phyloP scores from a whole-genome alignment of 192 early-diverging fungal species.

The Chytriomyces hyalinus region DNA sequence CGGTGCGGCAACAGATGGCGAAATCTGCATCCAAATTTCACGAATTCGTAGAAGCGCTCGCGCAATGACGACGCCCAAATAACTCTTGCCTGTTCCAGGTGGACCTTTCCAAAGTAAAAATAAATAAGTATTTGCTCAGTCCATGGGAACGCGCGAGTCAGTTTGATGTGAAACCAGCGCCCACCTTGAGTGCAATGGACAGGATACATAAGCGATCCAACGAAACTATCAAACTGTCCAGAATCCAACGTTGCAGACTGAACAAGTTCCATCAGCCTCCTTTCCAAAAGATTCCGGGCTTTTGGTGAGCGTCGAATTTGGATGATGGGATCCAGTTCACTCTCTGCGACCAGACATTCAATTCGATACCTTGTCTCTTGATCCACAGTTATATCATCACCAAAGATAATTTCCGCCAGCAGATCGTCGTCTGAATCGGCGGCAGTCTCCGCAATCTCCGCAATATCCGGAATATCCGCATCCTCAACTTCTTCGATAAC shows the following conservation, averaged over 20 bases:
- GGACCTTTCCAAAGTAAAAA: slow-evolving; percentile 14
- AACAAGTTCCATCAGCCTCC: slow-evolving; percentile 34
- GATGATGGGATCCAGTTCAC: slow-evolving; percentile 42
- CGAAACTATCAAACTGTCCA: slow-evolving; percentile 47
- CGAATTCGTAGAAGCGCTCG: slow-evolving; percentile 39
- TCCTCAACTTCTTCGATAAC: slow-evolving; percentile 3
- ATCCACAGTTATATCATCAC: slow-evolving; percentile 14
- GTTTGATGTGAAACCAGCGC: too few species aligned
- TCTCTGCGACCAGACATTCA: slow-evolving; percentile 34
- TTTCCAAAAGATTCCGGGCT: slow-evolving; percentile 8
- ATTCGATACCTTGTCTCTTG: slow-evolving; percentile 14
- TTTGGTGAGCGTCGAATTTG: slow-evolving; percentile 40
- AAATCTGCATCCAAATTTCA: slow-evolving; percentile 38
- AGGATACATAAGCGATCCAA: slow-evolving; percentile 39
- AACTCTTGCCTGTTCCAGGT: slow-evolving; percentile 50
- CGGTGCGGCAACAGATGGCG: slow-evolving; percentile 36
- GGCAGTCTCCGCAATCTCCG: too few species aligned
- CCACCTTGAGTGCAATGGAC: slow-evolving; percentile 47
- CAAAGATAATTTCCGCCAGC: neutral
- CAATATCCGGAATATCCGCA: neutral
- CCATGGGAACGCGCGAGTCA: too few species aligned
- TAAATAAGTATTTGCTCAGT: too few species aligned
- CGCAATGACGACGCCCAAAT: slow-evolving; percentile 49
- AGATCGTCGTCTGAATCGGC: too few species aligned
- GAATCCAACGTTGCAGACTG: slow-evolving; percentile 42